phyloP scores from a whole-genome alignment of 2,329 filamentous ascomycete genomes.

The Magnaporthiopsis rhizophila region DNA sequence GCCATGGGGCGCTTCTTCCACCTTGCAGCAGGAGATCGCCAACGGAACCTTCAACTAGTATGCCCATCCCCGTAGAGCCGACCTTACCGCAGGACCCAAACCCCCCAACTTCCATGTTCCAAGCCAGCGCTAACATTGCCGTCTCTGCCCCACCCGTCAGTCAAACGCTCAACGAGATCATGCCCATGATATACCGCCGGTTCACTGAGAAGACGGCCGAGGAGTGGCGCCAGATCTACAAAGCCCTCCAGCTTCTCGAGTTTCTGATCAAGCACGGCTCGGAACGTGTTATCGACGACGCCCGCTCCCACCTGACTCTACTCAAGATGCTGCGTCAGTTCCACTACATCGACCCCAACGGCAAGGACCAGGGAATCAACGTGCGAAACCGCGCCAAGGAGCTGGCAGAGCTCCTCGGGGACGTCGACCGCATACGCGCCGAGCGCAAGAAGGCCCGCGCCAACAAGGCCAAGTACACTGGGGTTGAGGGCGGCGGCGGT shows the following conservation, averaged over 20 bases:
- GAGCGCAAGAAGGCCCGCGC: slow-evolving; percentile 83
- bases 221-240: slow-evolving; percentile 99
- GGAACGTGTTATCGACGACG: slow-evolving; percentile 94
- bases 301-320: slow-evolving; percentile 86
- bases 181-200: slow-evolving; percentile 99
- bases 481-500: slow-evolving; percentile 76
- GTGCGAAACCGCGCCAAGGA: slow-evolving; percentile 96
- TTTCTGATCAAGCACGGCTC: slow-evolving; percentile 96
- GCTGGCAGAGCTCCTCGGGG: slow-evolving; percentile 82
- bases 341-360: slow-evolving; percentile 91
- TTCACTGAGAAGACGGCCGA: slow-evolving; percentile 98
- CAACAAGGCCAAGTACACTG: slow-evolving; percentile 91
- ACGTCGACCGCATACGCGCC: slow-evolving; percentile 78
- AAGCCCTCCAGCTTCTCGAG: slow-evolving; percentile 91
- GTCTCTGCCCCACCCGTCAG: slow-evolving; percentile 35
- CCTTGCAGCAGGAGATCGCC: slow-evolving; percentile 94
- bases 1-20: slow-evolving; percentile 83
- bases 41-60: slow-evolving; percentile 98
- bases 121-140: background rate
- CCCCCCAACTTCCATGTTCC: background rate
- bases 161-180: slow-evolving; percentile 96
- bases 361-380: slow-evolving; percentile 97
- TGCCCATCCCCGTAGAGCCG: slow-evolving; percentile 24
- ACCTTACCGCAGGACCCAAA: background rate
- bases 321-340: slow-evolving; percentile 98